Evolutionary conservation across 2,329 filamentous ascomycete species (phyloP), one percentile per base, ranked within the genome.

Genomic region (Leptosphaerulina australis): DNA sequence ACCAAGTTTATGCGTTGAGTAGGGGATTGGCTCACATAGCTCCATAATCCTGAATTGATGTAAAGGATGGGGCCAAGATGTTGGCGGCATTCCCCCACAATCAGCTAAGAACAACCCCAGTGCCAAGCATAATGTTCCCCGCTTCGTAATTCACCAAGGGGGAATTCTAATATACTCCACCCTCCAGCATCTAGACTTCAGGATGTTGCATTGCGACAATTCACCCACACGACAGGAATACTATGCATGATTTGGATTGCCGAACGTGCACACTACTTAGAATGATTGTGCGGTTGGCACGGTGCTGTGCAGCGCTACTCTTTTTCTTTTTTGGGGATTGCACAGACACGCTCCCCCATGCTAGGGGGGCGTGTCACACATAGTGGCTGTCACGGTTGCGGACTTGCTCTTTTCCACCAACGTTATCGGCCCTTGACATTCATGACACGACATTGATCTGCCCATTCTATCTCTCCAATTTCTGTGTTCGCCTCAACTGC

Each of bases 351-450:
- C 36, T 40, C 39, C 51, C 47, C 49, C 44, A 44, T 36, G 43
- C 40, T 36, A 49, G 55, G 51, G 35, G 45, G 25, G n/a, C n/a
- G n/a, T 37, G 57, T 50, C 43, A 52, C 60, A 62, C 56, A 57
- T 63, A 58, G 60, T 59, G 57, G 59, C 53, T 51, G 59, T 63
- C 58, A 59, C 58, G 57, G 59, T 50, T 51, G 50, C 44, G 44
- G 30, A 37, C 33, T 34, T 47, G 26, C 31, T 53, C 31, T 50
- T 46, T 46, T 40, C 41, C 25, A 41, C 29, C 43, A 41, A 30
- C 37, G 50, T 26, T 18, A 28, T 25, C 41, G 25, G 29, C 22
- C 52, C 52, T 48, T 46, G 50, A 49, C 53, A 54, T 37, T 38
- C 40, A 48, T 55, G 57, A 53, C 53, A 54, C 45, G 50, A 62